Conservation (phyloP, 23 red algal species). For the Gracilariopsis chorda region DNA sequence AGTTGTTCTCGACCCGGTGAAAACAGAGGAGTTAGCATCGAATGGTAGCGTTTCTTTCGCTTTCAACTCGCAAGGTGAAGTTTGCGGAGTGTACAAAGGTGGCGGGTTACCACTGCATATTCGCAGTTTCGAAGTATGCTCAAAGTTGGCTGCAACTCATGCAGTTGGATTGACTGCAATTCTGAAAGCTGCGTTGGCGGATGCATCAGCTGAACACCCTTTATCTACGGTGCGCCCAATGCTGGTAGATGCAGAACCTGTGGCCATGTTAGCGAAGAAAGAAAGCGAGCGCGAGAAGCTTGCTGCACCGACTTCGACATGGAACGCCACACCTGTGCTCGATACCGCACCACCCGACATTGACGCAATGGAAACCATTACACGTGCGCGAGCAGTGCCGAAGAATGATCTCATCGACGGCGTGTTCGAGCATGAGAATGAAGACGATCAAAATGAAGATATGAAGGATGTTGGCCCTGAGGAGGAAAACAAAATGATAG, state of each 20-base stretch:
- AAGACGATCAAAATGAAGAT: not conserved
- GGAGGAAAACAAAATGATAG: conserved; percentile 15
- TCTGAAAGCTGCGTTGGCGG: conserved; percentile 12
- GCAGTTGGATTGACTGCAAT: conserved; percentile 11
- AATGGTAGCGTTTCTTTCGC: conserved; percentile 64
- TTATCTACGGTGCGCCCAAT: conserved; percentile 36
- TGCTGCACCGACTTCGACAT: not conserved
- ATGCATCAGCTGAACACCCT: conserved; percentile 52
- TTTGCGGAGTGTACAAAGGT: conserved; percentile 82
- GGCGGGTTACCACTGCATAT: conserved; percentile 58
- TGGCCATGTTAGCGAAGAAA: not conserved
- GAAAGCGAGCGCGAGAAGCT: not conserved
- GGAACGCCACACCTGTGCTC: conserved; percentile 45
- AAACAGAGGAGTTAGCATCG: conserved; percentile 59
- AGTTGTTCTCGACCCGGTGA: conserved; percentile 64
- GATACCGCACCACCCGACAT: conserved; percentile 20
- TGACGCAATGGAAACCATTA: not conserved
- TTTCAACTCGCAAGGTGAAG: conserved; percentile 80
- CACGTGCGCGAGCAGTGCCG: not conserved
- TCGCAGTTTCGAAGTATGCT: conserved; percentile 12
- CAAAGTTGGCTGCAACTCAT: not conserved
- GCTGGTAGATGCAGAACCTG: conserved; percentile 36
- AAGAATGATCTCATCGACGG: not conserved
- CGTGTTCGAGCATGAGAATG: not conserved
- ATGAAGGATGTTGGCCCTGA: not conserved